Evolutionary conservation across 2,329 filamentous ascomycete species (phyloP).

Genomic region (Ramichloridium luteum): DNA sequence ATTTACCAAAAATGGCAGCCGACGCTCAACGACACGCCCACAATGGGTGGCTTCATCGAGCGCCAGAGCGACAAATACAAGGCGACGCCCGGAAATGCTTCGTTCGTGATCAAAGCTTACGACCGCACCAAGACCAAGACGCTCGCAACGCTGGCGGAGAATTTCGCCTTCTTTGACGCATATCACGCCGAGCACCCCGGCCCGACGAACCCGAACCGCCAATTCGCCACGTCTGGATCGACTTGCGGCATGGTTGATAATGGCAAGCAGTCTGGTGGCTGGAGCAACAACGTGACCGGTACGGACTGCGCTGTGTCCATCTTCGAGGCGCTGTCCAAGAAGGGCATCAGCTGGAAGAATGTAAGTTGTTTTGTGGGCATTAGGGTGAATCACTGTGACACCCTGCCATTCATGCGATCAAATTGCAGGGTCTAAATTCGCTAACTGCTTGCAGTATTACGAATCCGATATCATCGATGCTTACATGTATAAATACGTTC

Average conservation of each 20-base stretch:
- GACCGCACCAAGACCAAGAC: slow-evolving; percentile 27
- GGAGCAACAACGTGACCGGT: slow-evolving; percentile 24
- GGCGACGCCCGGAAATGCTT: slow-evolving; percentile 26
- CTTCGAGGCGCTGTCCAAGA: slow-evolving; percentile 27
- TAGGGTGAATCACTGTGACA: too few species aligned
- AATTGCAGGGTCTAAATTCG: too few species aligned
- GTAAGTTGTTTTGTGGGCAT: too few species aligned
- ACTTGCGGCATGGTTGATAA: slow-evolving; percentile 23
- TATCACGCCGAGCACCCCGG: slow-evolving; percentile 30
- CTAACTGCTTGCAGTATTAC: too few species aligned
- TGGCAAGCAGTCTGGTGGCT: slow-evolving; percentile 22
- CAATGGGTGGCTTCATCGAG: slow-evolving; percentile 29
- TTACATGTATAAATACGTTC: slow-evolving; percentile 29
- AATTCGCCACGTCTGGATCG: slow-evolving; percentile 26
- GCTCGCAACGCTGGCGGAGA: slow-evolving; percentile 24
- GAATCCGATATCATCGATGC: slow-evolving; percentile 27
- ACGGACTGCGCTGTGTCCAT: too few species aligned
- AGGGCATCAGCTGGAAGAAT: slow-evolving; percentile 30
- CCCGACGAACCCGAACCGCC: slow-evolving; percentile 30
- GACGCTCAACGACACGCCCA: slow-evolving; percentile 25
- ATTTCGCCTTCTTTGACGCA: slow-evolving; percentile 29
- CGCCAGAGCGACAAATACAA: slow-evolving; percentile 28
- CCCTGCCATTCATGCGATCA: too few species aligned
- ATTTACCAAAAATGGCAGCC: slow-evolving; percentile 29
- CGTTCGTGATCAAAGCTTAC: slow-evolving; percentile 21